Percentiles rank a stretch among this genome's conserved stretches.
Conservation (phyloP, 2,329 filamentous ascomycete genomes). For the Colletotrichum musae region DNA sequence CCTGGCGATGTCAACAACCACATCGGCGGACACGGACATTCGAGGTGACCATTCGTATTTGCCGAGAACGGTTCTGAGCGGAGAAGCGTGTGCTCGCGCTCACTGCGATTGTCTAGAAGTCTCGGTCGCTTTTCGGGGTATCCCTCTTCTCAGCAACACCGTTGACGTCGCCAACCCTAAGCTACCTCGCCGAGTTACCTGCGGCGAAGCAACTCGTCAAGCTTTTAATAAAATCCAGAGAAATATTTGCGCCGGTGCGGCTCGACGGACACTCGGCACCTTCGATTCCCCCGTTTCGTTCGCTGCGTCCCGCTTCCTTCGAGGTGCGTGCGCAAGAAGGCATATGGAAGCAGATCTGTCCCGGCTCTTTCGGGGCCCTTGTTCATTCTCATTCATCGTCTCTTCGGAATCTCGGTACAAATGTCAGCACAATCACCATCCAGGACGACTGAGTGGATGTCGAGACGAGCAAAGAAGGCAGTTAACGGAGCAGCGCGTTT, state of each 20-base stretch:
- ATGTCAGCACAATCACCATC: not conserved
- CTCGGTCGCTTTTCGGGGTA: not conserved
- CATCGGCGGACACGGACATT: not conserved
- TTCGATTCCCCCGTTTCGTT: not conserved
- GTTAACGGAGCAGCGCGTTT: slow-evolving; percentile 16
- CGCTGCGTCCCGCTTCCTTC: not conserved
- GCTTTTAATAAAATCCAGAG: not conserved
- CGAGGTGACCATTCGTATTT: not conserved
- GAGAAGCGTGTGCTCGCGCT: too few relatives aligned
- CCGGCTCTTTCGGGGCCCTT: too few relatives aligned
- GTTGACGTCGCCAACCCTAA: not conserved
- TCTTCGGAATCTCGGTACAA: too few relatives aligned
- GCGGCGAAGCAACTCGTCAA: not conserved
- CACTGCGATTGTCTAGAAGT: not conserved
- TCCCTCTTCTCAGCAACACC: not conserved
- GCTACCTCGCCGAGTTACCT: too few relatives aligned
- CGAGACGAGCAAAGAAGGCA: slow-evolving; percentile 8
- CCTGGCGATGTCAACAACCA: not conserved
- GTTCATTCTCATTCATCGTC: too few relatives aligned
- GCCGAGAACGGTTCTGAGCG: not conserved
- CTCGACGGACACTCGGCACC: not conserved
- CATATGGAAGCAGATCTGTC: not conserved
- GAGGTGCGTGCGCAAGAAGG: slow-evolving; percentile 10
- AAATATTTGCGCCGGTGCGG: not conserved
- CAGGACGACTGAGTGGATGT: slow-evolving; percentile 11